phyloP scores from a whole-genome alignment of 495 filamentous ascomycete species.

The Tuber umbilicatum region DNA sequence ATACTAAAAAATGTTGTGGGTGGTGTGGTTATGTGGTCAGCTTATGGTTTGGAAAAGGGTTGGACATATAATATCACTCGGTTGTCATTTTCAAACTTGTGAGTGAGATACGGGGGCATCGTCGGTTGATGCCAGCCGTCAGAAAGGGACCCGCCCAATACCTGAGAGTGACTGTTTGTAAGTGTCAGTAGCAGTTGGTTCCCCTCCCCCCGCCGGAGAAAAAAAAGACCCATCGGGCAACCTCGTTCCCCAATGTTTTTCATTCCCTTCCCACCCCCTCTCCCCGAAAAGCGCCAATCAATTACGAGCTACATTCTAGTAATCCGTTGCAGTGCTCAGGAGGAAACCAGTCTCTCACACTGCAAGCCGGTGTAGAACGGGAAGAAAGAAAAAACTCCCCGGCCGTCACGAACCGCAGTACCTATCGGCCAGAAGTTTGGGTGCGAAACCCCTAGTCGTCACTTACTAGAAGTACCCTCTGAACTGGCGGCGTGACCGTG shows the following conservation, averaged over 20 bases:
- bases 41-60: neutral
- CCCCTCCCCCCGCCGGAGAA: neutral
- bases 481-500: neutral
- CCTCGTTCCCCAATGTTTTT: neutral
- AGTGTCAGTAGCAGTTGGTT: neutral
- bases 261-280: neutral
- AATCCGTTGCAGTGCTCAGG: neutral
- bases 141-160: neutral
- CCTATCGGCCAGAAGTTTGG: neutral
- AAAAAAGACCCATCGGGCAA: neutral
- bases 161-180: neutral
- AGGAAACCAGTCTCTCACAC: neutral
- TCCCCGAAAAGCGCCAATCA: neutral
- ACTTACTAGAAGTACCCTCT: neutral
- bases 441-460: neutral
- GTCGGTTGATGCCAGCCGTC: neutral
- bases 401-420: too few species aligned
- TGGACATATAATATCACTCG: conserved; percentile 3
- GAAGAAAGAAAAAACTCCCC: too few species aligned
- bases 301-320: neutral
- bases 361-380: too few species aligned
- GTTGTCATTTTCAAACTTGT: neutral
- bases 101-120: neutral
- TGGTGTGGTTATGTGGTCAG: neutral
- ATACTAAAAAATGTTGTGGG: neutral